Evolutionary conservation across 176 grass and related monocot species (phyloP).

Genomic region (Hordeum marinum): DNA sequence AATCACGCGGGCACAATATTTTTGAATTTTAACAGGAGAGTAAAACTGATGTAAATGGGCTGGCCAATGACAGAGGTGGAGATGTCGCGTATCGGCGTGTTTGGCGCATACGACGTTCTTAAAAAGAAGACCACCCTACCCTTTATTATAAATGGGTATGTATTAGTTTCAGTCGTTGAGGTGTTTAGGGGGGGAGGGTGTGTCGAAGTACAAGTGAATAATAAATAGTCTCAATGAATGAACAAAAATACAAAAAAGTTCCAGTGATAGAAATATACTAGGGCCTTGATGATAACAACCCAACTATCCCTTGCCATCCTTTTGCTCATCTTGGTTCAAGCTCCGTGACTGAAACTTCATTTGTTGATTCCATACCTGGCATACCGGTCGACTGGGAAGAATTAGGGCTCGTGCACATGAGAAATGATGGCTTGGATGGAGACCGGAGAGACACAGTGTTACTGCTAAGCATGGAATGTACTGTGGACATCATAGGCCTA

Average conservation of each 20-base stretch:
- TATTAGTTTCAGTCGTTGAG: too few relatives aligned
- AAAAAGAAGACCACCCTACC: too few relatives aligned
- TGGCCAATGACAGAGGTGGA: too few relatives aligned
- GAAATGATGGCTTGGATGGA: constrained; percentile 40
- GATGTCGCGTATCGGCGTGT: too few relatives aligned
- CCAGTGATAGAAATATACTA: neutral
- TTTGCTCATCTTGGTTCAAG: constrained; percentile 30
- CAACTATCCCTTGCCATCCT: neutral
- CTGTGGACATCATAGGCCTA: constrained; percentile 49
- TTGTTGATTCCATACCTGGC: neutral
- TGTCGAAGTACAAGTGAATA: too few relatives aligned
- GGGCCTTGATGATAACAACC: neutral
- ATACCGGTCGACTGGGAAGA: neutral
- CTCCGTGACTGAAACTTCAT: constrained; percentile 37
- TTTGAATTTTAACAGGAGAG: too few relatives aligned
- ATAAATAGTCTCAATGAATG: too few relatives aligned
- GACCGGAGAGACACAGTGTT: constrained; percentile 32
- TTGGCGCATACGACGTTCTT: too few relatives aligned
- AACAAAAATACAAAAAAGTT: neutral
- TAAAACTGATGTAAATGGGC: too few relatives aligned
- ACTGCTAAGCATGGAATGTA: constrained; percentile 47
- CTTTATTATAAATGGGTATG: too few relatives aligned
- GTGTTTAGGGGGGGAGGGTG: too few relatives aligned
- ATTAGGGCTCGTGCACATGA: constrained; percentile 4
- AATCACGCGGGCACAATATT: too few relatives aligned